phyloP scores from a whole-genome alignment of 495 filamentous ascomycete genomes.

The Aspergillus biplanus region DNA sequence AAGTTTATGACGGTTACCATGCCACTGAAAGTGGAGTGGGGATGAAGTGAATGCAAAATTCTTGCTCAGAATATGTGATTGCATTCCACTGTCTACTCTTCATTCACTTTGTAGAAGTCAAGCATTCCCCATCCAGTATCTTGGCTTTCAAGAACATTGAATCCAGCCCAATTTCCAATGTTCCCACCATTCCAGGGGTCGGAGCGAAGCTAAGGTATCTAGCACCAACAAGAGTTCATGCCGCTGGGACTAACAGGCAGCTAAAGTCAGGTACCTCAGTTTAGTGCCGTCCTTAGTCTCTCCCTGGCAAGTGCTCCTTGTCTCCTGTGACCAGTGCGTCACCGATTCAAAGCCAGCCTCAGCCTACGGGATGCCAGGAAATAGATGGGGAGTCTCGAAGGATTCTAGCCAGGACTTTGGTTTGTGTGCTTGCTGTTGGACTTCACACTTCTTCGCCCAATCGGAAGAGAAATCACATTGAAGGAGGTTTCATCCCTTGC shows the following conservation, averaged over 20 bases:
- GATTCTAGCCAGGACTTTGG: background rate
- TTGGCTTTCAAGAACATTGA: background rate
- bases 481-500: constrained; percentile 12
- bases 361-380: background rate
- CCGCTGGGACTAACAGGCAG: constrained; percentile 2
- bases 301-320: background rate
- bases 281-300: constrained; percentile 15
- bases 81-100: background rate
- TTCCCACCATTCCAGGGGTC: constrained; percentile 12
- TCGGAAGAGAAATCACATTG: constrained; percentile 3
- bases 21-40: constrained; percentile 9
- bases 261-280: constrained; percentile 22
- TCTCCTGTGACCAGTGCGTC: background rate
- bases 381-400: background rate
- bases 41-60: background rate
- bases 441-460: constrained; percentile 5
- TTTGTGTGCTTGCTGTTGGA: background rate
- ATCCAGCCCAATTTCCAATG: constrained; percentile 16
- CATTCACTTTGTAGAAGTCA: constrained; percentile 3
- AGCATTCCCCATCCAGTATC: constrained; percentile 9
- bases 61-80: background rate
- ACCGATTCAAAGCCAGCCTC: background rate
- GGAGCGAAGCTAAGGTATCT: constrained; percentile 3
- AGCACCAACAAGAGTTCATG: constrained; percentile 18
- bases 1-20: constrained; percentile 14